Percentiles rank a stretch among this genome's conserved stretches.
Conservation (phyloP, 305 asterid genomes). For the Solanum hybrid region DNA sequence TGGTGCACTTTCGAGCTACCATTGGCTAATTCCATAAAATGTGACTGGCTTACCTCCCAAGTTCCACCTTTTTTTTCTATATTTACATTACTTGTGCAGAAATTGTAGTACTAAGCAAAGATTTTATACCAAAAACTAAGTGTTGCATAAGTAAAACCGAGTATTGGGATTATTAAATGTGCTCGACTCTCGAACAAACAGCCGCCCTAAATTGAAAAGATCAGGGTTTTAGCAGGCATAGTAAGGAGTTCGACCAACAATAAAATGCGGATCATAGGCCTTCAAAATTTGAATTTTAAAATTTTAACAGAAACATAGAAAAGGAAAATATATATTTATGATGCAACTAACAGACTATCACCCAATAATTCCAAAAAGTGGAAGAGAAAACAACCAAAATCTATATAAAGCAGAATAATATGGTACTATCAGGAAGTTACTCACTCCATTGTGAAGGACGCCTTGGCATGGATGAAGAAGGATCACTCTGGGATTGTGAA, state of each 20-base stretch:
- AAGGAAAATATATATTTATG: not conserved
- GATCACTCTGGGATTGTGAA: constrained; percentile 37
- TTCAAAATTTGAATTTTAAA: not conserved
- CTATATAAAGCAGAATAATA: not conserved
- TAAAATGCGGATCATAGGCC: not conserved
- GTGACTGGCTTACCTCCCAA: not conserved
- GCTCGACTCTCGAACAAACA: not conserved
- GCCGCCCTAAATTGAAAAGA: not conserved
- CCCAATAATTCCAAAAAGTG: not conserved
- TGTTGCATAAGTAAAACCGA: not conserved
- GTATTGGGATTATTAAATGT: not conserved
- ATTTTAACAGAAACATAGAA: not conserved
- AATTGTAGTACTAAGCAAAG: not conserved
- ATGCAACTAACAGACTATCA: not conserved
- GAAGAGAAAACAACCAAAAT: not conserved
- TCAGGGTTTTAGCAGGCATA: not conserved
- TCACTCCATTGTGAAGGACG: constrained; percentile 71
- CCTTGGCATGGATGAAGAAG: constrained; percentile 57
- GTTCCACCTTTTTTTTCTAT: not conserved
- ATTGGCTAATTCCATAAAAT: not conserved
- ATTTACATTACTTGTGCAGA: not conserved
- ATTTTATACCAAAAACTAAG: not conserved
- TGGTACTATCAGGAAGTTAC: constrained; percentile 13
- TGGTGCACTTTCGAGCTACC: not conserved
- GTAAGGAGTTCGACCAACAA: not conserved